Evolutionary conservation across 805 yeast species (phyloP).

Genomic region (Teunomyces panamensis): DNA sequence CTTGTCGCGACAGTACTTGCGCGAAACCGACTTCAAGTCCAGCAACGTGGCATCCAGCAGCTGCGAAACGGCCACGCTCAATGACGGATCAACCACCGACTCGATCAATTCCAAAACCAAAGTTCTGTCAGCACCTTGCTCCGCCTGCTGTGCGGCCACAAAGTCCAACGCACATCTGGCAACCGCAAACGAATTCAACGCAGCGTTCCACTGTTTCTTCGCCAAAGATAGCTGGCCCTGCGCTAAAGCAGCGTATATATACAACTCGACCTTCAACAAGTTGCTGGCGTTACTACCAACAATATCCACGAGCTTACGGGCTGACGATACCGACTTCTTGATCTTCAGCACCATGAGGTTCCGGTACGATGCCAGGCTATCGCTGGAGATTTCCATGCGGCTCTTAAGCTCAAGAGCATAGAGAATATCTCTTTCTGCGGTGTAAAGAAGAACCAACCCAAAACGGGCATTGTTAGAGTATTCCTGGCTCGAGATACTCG

Average conservation of each 20-base stretch:
- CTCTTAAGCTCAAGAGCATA: constrained; percentile 63
- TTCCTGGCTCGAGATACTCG: constrained; percentile 45
- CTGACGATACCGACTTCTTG: constrained; percentile 54
- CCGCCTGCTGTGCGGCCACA: constrained; percentile 23
- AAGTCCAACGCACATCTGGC: constrained; percentile 62
- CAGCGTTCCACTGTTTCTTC: constrained; percentile 53
- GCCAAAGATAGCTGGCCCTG: constrained; percentile 51
- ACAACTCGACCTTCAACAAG: constrained; percentile 26
- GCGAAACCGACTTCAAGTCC: constrained; percentile 8
- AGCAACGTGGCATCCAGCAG: constrained; percentile 13
- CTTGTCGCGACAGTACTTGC: constrained; percentile 21
- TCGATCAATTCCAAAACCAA: constrained; percentile 56
- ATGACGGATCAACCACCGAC: constrained; percentile 62
- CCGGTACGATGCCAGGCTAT: constrained; percentile 46
- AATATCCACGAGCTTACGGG: constrained; percentile 42
- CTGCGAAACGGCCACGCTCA: constrained; percentile 53
- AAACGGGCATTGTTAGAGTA: constrained; percentile 49
- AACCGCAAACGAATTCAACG: constrained; percentile 52
- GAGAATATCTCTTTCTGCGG: constrained; percentile 76
- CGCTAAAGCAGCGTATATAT: constrained; percentile 44
- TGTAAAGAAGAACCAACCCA: constrained; percentile 58
- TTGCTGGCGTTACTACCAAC: constrained; percentile 33
- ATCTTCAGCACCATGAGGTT: constrained; percentile 56
- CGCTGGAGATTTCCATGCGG: constrained; percentile 51
- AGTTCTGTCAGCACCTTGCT: constrained; percentile 24